Evolutionary conservation across 441 rosid species (phyloP).

Genomic region (Mallotus repandus): DNA sequence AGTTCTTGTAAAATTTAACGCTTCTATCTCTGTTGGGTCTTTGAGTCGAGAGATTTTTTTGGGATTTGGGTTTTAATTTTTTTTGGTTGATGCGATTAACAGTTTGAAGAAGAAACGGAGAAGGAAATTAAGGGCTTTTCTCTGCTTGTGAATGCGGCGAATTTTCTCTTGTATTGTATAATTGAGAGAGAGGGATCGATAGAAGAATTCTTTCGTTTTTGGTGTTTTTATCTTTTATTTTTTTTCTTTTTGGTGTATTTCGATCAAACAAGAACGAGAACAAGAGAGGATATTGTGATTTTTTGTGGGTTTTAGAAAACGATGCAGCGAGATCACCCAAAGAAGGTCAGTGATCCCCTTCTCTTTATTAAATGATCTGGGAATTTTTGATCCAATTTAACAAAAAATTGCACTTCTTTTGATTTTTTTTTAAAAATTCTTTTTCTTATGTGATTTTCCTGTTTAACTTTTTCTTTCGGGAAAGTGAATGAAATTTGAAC

Average conservation of each 20-base stretch:
- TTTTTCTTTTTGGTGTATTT: neutral
- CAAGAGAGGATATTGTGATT: slow-evolving; percentile 6
- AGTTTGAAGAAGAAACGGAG: slow-evolving; percentile 10
- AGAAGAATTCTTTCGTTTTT: neutral
- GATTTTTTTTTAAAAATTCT: no score
- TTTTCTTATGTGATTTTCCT: no score
- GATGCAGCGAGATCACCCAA: slow-evolving; percentile 61
- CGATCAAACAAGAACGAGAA: slow-evolving; percentile 8
- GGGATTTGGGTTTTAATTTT: neutral
- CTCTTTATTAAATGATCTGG: neutral
- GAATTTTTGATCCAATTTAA: no score
- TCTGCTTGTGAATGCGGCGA: neutral
- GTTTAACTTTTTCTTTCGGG: no score
- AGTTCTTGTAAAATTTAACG: neutral
- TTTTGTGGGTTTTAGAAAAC: slow-evolving; percentile 25
- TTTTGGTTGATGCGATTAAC: neutral
- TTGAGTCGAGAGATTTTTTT: neutral
- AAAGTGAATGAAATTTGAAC: no score
- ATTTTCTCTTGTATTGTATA: neutral
- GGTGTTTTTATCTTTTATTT: neutral
- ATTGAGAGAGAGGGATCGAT: neutral
- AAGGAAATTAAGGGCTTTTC: neutral
- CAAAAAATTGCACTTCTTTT: no score
- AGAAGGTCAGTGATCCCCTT: slow-evolving; percentile 48
- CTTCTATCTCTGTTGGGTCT: neutral